A percentile compares a stretch with the other conserved stretches of the same genome.
Evolutionary conservation across 768 basidiomycete species (phyloP).

Genomic region (Amanita inopinata): DNA sequence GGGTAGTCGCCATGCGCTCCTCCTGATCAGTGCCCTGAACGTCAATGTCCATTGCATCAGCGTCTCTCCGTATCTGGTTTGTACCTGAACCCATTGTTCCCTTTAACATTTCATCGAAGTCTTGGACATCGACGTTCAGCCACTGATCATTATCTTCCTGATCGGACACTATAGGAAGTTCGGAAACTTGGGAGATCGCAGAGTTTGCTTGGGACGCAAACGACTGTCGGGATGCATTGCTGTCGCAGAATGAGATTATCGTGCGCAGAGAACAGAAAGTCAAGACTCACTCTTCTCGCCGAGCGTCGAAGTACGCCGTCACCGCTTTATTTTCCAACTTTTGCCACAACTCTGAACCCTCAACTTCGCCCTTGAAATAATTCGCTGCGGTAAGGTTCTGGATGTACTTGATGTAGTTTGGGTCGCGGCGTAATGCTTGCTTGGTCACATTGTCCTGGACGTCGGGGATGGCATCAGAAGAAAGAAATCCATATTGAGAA

Average conservation of each 20-base stretch:
- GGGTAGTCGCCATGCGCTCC: slow-evolving; percentile 47
- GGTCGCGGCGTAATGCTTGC: slow-evolving; percentile 55
- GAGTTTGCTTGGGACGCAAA: slow-evolving; percentile 68
- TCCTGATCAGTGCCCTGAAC: slow-evolving; percentile 24
- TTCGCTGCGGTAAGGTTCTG: slow-evolving; percentile 49
- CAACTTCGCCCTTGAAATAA: slow-evolving; percentile 72
- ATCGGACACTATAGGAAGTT: slow-evolving; percentile 16
- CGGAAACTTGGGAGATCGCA: slow-evolving; percentile 40
- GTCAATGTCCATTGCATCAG: slow-evolving; percentile 44
- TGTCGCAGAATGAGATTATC: slow-evolving; percentile 13
- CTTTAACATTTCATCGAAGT: slow-evolving; percentile 68
- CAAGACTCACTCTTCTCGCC: slow-evolving; percentile 53
- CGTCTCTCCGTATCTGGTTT: slow-evolving; percentile 12
- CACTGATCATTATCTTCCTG: slow-evolving; percentile 76
- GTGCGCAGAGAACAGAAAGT: not conserved
- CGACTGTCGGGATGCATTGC: slow-evolving; percentile 55
- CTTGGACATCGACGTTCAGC: slow-evolving; percentile 70
- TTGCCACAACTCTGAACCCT: slow-evolving; percentile 74
- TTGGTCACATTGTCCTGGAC: slow-evolving; percentile 52
- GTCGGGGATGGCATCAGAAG: slow-evolving; percentile 8
- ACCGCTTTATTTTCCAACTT: slow-evolving; percentile 63
- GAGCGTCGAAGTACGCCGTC: slow-evolving; percentile 50
- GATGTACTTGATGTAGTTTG: slow-evolving; percentile 65
- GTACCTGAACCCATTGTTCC: slow-evolving; percentile 27
- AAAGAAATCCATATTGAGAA: not conserved